These are phyloP conservation scores for Suillus fuscotomentosus DNA, from an alignment of 768 basidiomycete genomes.

Conservation along the genomic window DNA sequence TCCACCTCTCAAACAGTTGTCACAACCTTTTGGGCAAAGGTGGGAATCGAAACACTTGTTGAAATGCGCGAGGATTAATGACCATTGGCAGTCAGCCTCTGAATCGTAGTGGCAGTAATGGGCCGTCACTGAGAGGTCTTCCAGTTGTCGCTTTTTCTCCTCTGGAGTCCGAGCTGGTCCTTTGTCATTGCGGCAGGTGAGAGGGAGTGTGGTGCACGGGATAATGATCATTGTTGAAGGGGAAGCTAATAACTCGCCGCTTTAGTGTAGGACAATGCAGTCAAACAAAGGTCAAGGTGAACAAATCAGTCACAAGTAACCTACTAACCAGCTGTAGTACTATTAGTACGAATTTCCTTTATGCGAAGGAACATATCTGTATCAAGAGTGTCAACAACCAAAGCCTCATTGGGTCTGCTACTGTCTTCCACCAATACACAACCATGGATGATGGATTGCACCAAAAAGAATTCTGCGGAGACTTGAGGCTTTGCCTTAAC, in stretches of 20 bases:
- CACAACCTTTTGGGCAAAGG: conserved; percentile 71
- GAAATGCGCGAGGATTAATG: conserved; percentile 87
- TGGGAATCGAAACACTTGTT: conserved; percentile 72
- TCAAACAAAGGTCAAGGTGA: no score
- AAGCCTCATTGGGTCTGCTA: conserved; percentile 15
- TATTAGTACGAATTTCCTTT: neutral
- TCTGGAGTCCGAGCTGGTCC: conserved; percentile 29
- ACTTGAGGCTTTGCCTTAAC: conserved; percentile 11
- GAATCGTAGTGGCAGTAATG: conserved; percentile 67
- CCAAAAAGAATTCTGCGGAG: conserved; percentile 18
- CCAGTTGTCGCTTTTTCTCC: conserved; percentile 61
- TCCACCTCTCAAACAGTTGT: conserved; percentile 70
- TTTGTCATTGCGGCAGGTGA: conserved; percentile 28
- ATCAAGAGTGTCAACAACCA: conserved; percentile 30
- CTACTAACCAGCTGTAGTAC: no score
- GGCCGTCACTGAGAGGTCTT: conserved; percentile 64
- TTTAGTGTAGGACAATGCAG: no score
- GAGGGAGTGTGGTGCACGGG: no score
- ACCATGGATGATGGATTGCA: conserved; percentile 28
- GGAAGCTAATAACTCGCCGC: no score
- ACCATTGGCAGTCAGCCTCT: conserved; percentile 80
- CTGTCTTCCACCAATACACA: conserved; percentile 20
- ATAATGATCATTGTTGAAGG: no score
- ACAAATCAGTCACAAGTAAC: no score
- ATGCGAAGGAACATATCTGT: conserved; percentile 24